Conservation (phyloP, 352 stramenopile genomes). For the Pythium dissimile region DNA sequence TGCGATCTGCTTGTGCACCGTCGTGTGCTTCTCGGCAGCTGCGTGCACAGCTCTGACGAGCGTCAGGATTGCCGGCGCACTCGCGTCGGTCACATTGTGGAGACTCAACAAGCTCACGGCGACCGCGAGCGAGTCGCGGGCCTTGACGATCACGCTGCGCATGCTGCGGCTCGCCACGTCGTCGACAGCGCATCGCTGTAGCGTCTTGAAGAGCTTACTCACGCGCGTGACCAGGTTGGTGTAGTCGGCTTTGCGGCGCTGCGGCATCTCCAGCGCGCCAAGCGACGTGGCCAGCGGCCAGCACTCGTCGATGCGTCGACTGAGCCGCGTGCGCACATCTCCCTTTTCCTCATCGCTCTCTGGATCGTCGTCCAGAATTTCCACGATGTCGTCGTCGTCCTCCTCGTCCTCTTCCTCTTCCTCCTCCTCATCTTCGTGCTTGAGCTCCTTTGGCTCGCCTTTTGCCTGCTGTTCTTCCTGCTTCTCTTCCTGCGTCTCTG, state of each 20-base stretch:
- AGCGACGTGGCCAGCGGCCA: conserved; percentile 20
- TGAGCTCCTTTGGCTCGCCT: conserved; percentile 2
- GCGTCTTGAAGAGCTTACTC: conserved; percentile 6
- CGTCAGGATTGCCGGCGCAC: conserved; percentile 12
- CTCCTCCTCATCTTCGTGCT: neutral
- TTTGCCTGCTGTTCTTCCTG: neutral
- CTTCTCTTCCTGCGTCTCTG: neutral
- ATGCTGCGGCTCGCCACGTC: conserved; percentile 18
- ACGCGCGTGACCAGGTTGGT: conserved; percentile 12
- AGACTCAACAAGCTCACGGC: conserved; percentile 23
- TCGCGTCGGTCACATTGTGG: conserved; percentile 8
- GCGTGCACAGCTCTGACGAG: conserved; percentile 19
- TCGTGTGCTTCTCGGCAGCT: conserved; percentile 15
- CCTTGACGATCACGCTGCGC: conserved; percentile 25
- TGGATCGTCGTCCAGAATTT: conserved; percentile 9
- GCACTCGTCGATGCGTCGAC: conserved; percentile 13
- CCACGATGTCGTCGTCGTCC: conserved; percentile 7
- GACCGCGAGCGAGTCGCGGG: conserved; percentile 17
- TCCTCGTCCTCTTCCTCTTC: neutral
- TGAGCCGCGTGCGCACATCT: conserved; percentile 10
- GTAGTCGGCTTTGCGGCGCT: conserved; percentile 17
- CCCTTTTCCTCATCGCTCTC: conserved; percentile 8
- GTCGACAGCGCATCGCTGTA: conserved; percentile 7
- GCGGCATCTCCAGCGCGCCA: conserved; percentile 15
- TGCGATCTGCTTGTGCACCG: conserved; percentile 16